Percentiles rank a stretch among this genome's conserved stretches.
Conservation (phyloP, 2,329 filamentous ascomycete species). For the Colletotrichum falcatum region DNA sequence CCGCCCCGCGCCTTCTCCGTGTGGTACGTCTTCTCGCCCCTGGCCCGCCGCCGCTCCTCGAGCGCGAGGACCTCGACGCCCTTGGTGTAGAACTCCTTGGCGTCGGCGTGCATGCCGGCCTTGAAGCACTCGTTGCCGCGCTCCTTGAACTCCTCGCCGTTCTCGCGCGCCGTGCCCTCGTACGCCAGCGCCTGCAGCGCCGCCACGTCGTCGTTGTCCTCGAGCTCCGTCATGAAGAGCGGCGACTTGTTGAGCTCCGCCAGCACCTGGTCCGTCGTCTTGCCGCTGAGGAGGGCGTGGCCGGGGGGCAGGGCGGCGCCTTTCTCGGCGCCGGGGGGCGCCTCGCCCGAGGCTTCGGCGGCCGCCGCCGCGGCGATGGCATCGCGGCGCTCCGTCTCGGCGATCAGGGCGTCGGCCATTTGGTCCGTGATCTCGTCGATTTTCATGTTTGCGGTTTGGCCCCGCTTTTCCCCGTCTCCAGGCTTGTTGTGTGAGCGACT, state of each 20-base stretch:
- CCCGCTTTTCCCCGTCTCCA: neutral
- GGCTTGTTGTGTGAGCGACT: neutral
- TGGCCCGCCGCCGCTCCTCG: slow-evolving; percentile 69
- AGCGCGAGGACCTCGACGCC: slow-evolving; percentile 78
- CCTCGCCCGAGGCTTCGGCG: slow-evolving; percentile 12
- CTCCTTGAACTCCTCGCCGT: slow-evolving; percentile 86
- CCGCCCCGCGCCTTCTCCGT: slow-evolving; percentile 43
- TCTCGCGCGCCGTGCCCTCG: slow-evolving; percentile 88
- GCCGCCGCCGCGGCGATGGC: slow-evolving; percentile 13
- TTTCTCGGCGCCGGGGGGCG: slow-evolving; percentile 45
- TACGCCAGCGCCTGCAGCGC: slow-evolving; percentile 92
- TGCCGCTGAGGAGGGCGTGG: slow-evolving; percentile 51
- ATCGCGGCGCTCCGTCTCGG: slow-evolving; percentile 19
- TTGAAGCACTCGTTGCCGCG: slow-evolving; percentile 92
- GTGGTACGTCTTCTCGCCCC: slow-evolving; percentile 46
- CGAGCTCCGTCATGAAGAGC: slow-evolving; percentile 95
- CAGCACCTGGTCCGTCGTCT: slow-evolving; percentile 67
- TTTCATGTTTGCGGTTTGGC: slow-evolving; percentile 47
- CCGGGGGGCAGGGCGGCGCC: slow-evolving; percentile 61
- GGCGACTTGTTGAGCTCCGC: slow-evolving; percentile 74
- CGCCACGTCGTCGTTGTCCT: slow-evolving; percentile 86
- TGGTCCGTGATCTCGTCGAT: slow-evolving; percentile 59
- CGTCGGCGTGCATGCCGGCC: slow-evolving; percentile 80
- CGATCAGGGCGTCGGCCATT: slow-evolving; percentile 51
- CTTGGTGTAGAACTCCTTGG: slow-evolving; percentile 91